phyloP scores from a whole-genome alignment of 2,329 filamentous ascomycete species.

The Colletotrichum scovillei region DNA sequence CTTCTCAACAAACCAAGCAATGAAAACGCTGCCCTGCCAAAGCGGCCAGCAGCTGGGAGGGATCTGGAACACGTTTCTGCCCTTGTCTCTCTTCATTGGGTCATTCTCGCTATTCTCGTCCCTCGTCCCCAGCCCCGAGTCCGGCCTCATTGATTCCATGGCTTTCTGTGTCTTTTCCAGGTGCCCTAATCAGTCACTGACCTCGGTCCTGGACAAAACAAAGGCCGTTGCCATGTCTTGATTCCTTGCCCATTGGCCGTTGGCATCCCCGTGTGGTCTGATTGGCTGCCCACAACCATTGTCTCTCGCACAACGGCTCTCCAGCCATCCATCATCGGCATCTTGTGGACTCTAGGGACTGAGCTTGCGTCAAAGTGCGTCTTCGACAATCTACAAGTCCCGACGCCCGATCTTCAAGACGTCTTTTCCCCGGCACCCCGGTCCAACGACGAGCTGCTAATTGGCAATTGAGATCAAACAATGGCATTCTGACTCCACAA shows the following conservation, averaged over 20 bases:
- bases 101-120: slow-evolving; percentile 10
- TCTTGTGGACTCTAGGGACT: slow-evolving; percentile 15
- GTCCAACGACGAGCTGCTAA: slow-evolving; percentile 23
- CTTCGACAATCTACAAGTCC: slow-evolving; percentile 32
- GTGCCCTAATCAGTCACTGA: slow-evolving; percentile 15
- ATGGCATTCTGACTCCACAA: slow-evolving; percentile 24
- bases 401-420: slow-evolving; percentile 32
- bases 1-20: slow-evolving; percentile 33
- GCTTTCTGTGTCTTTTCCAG: background rate
- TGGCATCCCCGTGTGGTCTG: background rate
- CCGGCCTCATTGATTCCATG: background rate
- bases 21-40: slow-evolving; percentile 25
- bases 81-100: slow-evolving; percentile 26
- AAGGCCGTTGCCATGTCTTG: background rate
- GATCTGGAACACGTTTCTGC: slow-evolving; percentile 19
- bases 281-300: slow-evolving; percentile 21
- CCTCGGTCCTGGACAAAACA: slow-evolving; percentile 8
- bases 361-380: slow-evolving; percentile 31
- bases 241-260: slow-evolving; percentile 1
- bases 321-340: slow-evolving; percentile 11
- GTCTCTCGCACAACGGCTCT: slow-evolving; percentile 16
- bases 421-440: slow-evolving; percentile 28
- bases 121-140: slow-evolving; percentile 7
- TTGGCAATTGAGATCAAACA: slow-evolving; percentile 25
- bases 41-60: slow-evolving; percentile 3